A percentile compares a stretch with the other conserved stretches of the same genome.
Conservation (phyloP, 2,329 filamentous ascomycete species). For the Trichoderma arundinaceum region DNA sequence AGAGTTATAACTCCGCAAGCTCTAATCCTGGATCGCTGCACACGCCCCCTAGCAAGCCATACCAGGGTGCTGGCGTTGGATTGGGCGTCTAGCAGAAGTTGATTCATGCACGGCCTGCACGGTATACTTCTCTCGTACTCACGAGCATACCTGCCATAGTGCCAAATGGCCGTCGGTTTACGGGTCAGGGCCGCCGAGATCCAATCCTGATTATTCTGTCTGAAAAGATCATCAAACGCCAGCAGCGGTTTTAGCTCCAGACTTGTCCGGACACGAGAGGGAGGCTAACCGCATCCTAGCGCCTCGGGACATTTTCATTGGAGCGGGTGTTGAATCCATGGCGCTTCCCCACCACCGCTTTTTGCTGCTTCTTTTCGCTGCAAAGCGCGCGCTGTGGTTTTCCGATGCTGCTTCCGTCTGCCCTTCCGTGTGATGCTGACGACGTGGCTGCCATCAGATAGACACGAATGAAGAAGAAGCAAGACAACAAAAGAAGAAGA, state of each 20-base stretch:
- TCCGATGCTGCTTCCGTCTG: slow-evolving; percentile 16
- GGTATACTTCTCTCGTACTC: not conserved
- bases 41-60: not conserved
- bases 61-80: not conserved
- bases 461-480: no score
- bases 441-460: no score
- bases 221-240: slow-evolving; percentile 16
- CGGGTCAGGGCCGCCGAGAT: slow-evolving; percentile 11
- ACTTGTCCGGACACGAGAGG: slow-evolving; percentile 20
- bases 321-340: slow-evolving; percentile 19
- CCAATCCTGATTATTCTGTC: not conserved
- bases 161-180: slow-evolving; percentile 22
- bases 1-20: slow-evolving; percentile 28
- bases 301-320: slow-evolving; percentile 11
- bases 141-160: not conserved
- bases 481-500: not conserved
- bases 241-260: slow-evolving; percentile 16
- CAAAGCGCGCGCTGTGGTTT: not conserved
- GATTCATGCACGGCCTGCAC: slow-evolving; percentile 25
- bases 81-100: not conserved
- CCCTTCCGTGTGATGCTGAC: slow-evolving; percentile 6
- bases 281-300: slow-evolving; percentile 12
- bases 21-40: slow-evolving; percentile 9
- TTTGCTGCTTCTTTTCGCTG: not conserved
- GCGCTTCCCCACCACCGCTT: slow-evolving; percentile 14